These are phyloP conservation scores for Raffaelea arxii DNA, from an alignment of 2,329 filamentous ascomycete species.

Conservation along the genomic window DNA sequence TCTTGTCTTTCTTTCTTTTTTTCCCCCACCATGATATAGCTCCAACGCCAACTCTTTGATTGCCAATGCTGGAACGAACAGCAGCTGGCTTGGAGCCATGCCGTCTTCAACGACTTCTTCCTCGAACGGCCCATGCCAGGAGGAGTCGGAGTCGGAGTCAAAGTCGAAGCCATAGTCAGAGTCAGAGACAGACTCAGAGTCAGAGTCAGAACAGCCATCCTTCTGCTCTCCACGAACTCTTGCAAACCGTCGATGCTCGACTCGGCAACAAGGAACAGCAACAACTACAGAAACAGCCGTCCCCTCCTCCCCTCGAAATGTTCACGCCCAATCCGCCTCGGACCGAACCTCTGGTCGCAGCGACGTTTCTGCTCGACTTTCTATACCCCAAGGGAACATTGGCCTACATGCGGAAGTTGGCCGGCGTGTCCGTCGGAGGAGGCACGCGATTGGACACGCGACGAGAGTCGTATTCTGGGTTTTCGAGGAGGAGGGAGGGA, in stretches of 20 bases:
- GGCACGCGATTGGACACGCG: too few relatives aligned
- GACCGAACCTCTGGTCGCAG: slow-evolving; percentile 28
- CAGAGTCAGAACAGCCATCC: too few relatives aligned
- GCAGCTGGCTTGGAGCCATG: slow-evolving; percentile 46
- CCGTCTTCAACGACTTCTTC: slow-evolving; percentile 42
- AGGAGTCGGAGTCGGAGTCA: too few relatives aligned
- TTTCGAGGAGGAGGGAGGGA: too few relatives aligned
- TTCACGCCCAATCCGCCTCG: slow-evolving; percentile 15
- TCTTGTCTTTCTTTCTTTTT: background rate
- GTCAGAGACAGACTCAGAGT: too few relatives aligned
- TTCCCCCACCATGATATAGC: background rate
- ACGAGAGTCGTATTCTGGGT: too few relatives aligned
- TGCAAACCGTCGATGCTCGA: too few relatives aligned
- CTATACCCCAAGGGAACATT: slow-evolving; percentile 39
- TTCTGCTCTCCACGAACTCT: too few relatives aligned
- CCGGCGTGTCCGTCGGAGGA: background rate
- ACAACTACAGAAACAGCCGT: background rate
- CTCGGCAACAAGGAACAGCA: too few relatives aligned
- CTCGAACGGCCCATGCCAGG: too few relatives aligned
- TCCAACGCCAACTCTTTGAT: slow-evolving; percentile 10
- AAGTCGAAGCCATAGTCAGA: too few relatives aligned
- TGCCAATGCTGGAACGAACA: slow-evolving; percentile 51
- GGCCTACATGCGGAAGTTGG: slow-evolving; percentile 29
- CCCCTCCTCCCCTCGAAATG: slow-evolving; percentile 17
- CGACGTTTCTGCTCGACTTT: slow-evolving; percentile 45